A percentile compares a stretch with the other conserved stretches of the same genome.
phyloP scores from a whole-genome alignment of 148 eudicot species.

The Nyssa sinensis region DNA sequence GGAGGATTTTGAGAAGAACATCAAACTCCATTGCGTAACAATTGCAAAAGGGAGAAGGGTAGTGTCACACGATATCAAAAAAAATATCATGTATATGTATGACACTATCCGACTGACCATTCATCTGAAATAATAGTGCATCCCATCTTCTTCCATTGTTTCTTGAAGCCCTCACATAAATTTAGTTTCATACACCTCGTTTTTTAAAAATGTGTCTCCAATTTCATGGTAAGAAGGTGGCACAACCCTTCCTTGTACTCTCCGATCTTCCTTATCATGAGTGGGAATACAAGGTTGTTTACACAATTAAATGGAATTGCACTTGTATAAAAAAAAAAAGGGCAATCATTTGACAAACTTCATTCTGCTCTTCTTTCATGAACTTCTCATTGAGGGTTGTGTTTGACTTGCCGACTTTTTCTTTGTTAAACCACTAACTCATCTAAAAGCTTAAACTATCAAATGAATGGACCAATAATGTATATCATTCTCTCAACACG shows the following conservation, averaged over 20 bases:
- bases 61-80: no score
- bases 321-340: background rate
- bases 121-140: conserved; percentile 16
- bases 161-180: background rate
- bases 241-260: background rate
- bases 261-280: background rate
- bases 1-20: background rate
- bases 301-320: conserved; percentile 12
- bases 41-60: background rate
- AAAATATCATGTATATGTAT: no score
- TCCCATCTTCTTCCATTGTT: conserved; percentile 7
- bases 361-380: background rate
- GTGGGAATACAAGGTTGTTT: background rate
- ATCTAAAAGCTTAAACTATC: no score
- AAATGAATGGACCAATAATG: no score
- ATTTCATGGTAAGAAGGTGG: conserved; percentile 11
- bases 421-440: no score
- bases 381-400: background rate
- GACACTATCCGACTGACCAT: background rate
- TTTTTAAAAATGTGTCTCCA: background rate
- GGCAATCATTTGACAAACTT: background rate
- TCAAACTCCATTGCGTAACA: background rate
- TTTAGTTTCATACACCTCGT: background rate
- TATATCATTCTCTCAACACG: no score
- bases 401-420: background rate